Evolutionary conservation across 2,329 filamentous ascomycete species (phyloP).

Genomic region (Fusarium sp.): DNA sequence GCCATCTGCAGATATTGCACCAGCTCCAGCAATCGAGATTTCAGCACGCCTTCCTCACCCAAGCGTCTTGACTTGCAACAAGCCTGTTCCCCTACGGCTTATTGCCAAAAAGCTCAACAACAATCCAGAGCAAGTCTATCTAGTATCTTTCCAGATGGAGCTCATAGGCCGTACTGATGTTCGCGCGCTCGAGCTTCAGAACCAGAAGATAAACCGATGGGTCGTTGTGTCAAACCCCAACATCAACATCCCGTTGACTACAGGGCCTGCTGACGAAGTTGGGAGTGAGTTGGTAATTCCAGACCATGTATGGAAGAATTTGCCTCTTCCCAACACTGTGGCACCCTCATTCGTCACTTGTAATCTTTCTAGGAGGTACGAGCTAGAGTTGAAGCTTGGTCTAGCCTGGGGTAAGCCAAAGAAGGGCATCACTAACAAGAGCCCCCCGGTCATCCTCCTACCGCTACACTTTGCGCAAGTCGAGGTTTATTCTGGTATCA

Average conservation of each 20-base stretch:
- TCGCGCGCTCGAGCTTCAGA: conserved; percentile 76
- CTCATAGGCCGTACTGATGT: conserved; percentile 83
- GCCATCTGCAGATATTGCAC: conserved; percentile 42
- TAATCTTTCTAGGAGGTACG: conserved; percentile 83
- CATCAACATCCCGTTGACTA: conserved; percentile 75
- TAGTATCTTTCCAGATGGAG: conserved; percentile 82
- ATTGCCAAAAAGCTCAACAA: conserved; percentile 79
- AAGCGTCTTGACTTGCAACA: conserved; percentile 86
- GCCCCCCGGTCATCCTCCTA: conserved; percentile 77
- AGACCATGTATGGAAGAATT: conserved; percentile 73
- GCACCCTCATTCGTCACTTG: conserved; percentile 88
- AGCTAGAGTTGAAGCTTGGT: conserved; percentile 82
- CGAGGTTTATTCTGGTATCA: conserved; percentile 86
- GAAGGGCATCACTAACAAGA: conserved; percentile 37
- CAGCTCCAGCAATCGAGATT: conserved; percentile 75
- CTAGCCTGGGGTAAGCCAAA: conserved; percentile 74
- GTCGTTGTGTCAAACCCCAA: conserved; percentile 76
- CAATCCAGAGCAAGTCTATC: conserved; percentile 73
- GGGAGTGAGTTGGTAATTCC: conserved; percentile 76
- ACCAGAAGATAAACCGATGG: conserved; percentile 77
- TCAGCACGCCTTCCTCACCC: conserved; percentile 85
- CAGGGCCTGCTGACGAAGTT: conserved; percentile 59
- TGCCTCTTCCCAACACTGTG: conserved; percentile 82
- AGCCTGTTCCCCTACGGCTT: conserved; percentile 81
- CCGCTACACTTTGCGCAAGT: conserved; percentile 78